Base-by-base conservation (phyloP, 306 rosid genomes). In the Rubus parviflorus region DNA sequence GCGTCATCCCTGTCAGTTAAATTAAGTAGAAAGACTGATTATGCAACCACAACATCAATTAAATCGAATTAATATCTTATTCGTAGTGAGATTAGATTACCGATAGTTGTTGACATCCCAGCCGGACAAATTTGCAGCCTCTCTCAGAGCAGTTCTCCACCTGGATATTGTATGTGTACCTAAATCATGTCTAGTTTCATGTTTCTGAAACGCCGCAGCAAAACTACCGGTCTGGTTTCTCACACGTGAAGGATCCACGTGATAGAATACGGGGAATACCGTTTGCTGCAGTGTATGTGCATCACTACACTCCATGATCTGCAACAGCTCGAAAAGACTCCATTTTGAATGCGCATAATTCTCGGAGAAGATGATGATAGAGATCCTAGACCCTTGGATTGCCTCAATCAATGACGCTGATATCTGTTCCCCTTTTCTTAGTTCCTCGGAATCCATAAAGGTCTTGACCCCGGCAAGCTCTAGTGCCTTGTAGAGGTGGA, bases 281-380 rank as follows among this genome's bases (percentile, higher is more conserved):
- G 17, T 15, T 41, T 51, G 30, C 5, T 49, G 8, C 20, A 37
- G 4, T 0, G 75, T 72, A 12, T n/a, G n/a, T n/a, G n/a, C n/a
- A n/a, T 19, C 62, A 19, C 63, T 38, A 14, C 75, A 53, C 47
- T 72, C 63, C 68, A 73, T 73, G 41, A 48, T 48, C 5, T 48
- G 4, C 53, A 13, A 16, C 12, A 74, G 69, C 43, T 74, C 78
- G 30, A 62, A 49, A 9, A 75, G 72, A 46, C 79, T 62, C 79
- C 72, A 75, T 4, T 17, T 16, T 10, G 71, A 75, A 10, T 11
- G 57, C 3, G 54, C 77, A 58, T 74, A 74, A 3, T 45, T 74
- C 57, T 9, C 58, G 4, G 70, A 60, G 51, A 73, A 56, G 48
- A 41, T 15, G 11, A 73, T 7, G n/a, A n/a, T n/a, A n/a, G n/a